phyloP scores from a whole-genome alignment of 108 stramenopile genomes.

The Skeletonema tropicum region DNA sequence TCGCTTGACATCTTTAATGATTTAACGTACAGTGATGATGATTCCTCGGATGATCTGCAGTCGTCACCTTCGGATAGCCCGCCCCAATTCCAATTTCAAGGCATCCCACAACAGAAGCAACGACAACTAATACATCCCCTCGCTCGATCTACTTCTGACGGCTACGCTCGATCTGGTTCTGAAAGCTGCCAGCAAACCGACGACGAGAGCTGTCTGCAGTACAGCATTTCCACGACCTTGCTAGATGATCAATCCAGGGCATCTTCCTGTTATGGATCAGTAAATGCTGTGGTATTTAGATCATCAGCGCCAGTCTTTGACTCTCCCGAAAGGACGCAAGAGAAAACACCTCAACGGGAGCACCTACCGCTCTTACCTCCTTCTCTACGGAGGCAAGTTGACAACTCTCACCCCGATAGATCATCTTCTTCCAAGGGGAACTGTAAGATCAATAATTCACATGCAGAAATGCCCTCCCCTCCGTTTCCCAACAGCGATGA shows the following conservation, averaged over 20 bases:
- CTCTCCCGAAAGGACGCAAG: not conserved
- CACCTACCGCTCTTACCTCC: slow-evolving; percentile 4
- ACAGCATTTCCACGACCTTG: slow-evolving; percentile 22
- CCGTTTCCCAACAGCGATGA: slow-evolving; percentile 12
- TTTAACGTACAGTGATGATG: slow-evolving; percentile 47
- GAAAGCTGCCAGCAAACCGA: slow-evolving; percentile 4
- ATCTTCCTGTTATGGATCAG: slow-evolving; percentile 3
- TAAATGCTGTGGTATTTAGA: slow-evolving; percentile 8
- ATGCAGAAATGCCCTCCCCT: not conserved
- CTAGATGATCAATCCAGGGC: slow-evolving; percentile 4
- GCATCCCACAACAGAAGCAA: slow-evolving; percentile 8
- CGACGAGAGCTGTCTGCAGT: slow-evolving; percentile 37
- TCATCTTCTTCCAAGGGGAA: slow-evolving; percentile 10
- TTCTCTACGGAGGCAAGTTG: slow-evolving; percentile 16
- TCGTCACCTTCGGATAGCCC: not conserved
- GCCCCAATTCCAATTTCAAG: slow-evolving; percentile 4
- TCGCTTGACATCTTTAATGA: slow-evolving; percentile 40
- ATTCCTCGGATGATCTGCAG: slow-evolving; percentile 17
- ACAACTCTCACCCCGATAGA: not conserved
- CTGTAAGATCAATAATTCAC: not conserved
- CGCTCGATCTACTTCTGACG: slow-evolving; percentile 5
- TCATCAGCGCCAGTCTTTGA: slow-evolving; percentile 13
- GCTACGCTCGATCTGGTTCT: not conserved
- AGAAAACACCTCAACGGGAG: not conserved
- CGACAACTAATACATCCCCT: slow-evolving; percentile 34